phyloP scores from a whole-genome alignment of 2,329 filamentous ascomycete genomes.

The Xylaria sp. region DNA sequence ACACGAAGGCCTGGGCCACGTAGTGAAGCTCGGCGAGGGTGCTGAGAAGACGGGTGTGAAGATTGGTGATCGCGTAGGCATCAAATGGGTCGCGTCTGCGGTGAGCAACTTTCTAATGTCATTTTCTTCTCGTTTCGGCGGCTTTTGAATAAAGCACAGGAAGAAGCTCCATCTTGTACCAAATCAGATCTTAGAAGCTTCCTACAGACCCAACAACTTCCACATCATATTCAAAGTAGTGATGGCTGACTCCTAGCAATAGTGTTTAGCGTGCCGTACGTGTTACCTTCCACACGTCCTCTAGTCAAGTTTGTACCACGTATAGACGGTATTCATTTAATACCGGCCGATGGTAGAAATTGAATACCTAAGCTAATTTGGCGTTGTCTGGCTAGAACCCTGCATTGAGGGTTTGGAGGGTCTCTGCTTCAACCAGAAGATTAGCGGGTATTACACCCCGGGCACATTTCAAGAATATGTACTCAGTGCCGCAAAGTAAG shows the following conservation, averaged over 20 bases:
- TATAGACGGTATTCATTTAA: neutral
- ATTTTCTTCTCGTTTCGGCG: neutral
- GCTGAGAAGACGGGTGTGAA: slow-evolving; percentile 23
- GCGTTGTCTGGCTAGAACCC: slow-evolving; percentile 18
- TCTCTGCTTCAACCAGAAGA: slow-evolving; percentile 33
- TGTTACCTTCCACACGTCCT: neutral
- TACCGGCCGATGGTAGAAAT: neutral
- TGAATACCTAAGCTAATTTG: slow-evolving; percentile 9
- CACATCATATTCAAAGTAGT: neutral
- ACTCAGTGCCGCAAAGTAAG: slow-evolving; percentile 36
- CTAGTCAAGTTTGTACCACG: neutral
- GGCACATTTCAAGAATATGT: slow-evolving; percentile 39
- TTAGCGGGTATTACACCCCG: slow-evolving; percentile 37
- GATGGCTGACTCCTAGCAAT: neutral
- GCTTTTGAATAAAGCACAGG: neutral
- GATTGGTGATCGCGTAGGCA: slow-evolving; percentile 38
- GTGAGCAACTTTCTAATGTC: neutral
- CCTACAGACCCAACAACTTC: too few species aligned
- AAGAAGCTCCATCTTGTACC: neutral
- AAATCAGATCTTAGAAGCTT: neutral
- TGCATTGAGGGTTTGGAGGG: slow-evolving; percentile 34
- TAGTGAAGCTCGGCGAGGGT: slow-evolving; percentile 35
- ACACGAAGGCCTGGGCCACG: slow-evolving; percentile 36
- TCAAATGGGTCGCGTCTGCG: slow-evolving; percentile 36
- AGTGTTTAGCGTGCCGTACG: slow-evolving; percentile 35